Percentiles rank a stretch among this genome's conserved stretches.
phyloP scores from a whole-genome alignment of 495 filamentous ascomycete genomes.

The Aspergillus bridgeri region DNA sequence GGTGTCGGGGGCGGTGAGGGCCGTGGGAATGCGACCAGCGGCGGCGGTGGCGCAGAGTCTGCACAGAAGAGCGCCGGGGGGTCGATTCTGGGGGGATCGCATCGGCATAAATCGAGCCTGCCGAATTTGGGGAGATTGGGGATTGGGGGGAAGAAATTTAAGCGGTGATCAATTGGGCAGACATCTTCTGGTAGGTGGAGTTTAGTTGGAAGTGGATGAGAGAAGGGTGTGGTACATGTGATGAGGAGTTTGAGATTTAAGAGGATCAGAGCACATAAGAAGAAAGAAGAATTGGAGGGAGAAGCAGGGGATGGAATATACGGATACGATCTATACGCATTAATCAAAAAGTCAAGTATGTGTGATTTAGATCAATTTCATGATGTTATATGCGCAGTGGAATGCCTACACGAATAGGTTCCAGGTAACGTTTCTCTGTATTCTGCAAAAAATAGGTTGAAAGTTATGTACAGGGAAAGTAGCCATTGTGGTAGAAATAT shows the following conservation, averaged over 20 bases:
- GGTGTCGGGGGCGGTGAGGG: conserved; percentile 39
- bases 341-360: not conserved
- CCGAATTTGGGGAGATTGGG: conserved; percentile 68
- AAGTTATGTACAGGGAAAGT: not conserved
- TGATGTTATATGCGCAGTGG: not conserved
- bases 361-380: not conserved
- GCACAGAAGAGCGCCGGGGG: conserved; percentile 21
- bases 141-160: conserved; percentile 57
- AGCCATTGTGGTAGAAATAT: not conserved
- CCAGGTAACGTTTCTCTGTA: not conserved
- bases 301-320: not conserved
- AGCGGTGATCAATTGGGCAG: conserved; percentile 30
- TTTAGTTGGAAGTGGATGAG: not conserved
- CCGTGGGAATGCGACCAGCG: conserved; percentile 6
- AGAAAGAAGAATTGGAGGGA: not conserved
- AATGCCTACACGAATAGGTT: not conserved
- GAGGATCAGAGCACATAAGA: not conserved
- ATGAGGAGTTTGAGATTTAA: not conserved
- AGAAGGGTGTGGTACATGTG: not conserved
- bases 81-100: conserved; percentile 36
- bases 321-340: not conserved
- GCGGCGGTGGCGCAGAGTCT: conserved; percentile 19
- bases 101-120: conserved; percentile 61
- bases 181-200: not conserved
- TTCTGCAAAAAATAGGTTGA: not conserved